Percentiles rank a stretch among this genome's conserved stretches.
Evolutionary conservation across 2,329 filamentous ascomycete genomes (phyloP).

Genomic region (Penicillium sp.): DNA sequence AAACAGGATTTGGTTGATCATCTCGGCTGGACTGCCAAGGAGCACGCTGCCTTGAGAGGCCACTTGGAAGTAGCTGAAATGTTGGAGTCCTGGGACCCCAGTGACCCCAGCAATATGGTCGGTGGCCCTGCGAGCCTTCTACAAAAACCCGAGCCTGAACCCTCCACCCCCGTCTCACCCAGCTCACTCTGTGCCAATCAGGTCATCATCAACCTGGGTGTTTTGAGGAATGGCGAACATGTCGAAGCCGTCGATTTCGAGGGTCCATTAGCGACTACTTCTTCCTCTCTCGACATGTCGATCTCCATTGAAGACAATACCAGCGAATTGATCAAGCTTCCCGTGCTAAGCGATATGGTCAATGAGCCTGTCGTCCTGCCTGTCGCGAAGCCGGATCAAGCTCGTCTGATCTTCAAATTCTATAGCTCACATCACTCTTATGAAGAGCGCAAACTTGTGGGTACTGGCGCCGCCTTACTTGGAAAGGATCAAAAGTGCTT

Average conservation of each 20-base stretch:
- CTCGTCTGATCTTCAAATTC: constrained; percentile 11
- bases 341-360: constrained; percentile 8
- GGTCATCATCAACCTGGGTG: constrained; percentile 12
- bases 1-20: constrained; percentile 24
- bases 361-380: constrained; percentile 12
- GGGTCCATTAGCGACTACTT: neutral
- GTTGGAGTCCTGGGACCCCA: constrained; percentile 9
- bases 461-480: constrained; percentile 21
- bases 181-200: neutral
- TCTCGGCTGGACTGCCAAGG: constrained; percentile 37
- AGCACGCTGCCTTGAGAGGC: constrained; percentile 38
- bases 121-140: constrained; percentile 1
- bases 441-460: neutral
- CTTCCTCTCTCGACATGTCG: constrained; percentile 6
- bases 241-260: constrained; percentile 5
- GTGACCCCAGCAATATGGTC: neutral
- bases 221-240: constrained; percentile 4
- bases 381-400: constrained; percentile 1
- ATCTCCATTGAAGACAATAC: neutral
- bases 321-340: constrained; percentile 4
- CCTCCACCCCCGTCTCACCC: neutral
- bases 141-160: neutral
- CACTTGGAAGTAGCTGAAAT: constrained; percentile 29
- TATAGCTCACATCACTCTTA: neutral
- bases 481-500: constrained; percentile 23